phyloP scores from a whole-genome alignment of 1,139 yeast genomes.

The Geotrichum candidum region DNA sequence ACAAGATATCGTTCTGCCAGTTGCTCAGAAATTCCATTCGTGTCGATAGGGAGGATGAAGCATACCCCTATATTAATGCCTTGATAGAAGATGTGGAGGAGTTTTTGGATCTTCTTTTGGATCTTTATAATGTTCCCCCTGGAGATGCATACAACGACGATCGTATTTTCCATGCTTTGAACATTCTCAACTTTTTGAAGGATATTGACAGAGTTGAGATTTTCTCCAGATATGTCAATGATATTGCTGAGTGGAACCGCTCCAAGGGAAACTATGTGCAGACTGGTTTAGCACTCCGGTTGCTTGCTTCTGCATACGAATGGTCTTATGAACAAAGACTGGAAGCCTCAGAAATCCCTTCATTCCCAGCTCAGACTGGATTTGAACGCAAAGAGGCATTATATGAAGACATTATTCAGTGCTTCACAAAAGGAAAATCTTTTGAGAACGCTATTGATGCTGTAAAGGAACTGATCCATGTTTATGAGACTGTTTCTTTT shows the following conservation, averaged over 20 bases:
- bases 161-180: constrained; percentile 71
- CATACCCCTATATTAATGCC: constrained; percentile 46
- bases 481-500: constrained; percentile 66
- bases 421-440: constrained; percentile 65
- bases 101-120: constrained; percentile 60
- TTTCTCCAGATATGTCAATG: constrained; percentile 72
- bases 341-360: constrained; percentile 57
- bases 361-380: constrained; percentile 71
- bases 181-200: constrained; percentile 69
- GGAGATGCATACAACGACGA: constrained; percentile 85
- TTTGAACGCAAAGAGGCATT: constrained; percentile 76
- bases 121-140: constrained; percentile 66
- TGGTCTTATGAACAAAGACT: constrained; percentile 64
- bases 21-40: constrained; percentile 48
- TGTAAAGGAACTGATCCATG: constrained; percentile 69
- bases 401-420: constrained; percentile 63
- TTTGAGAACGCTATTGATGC: constrained; percentile 72
- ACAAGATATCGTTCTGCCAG: constrained; percentile 50
- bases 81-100: constrained; percentile 55
- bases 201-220: constrained; percentile 76
- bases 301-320: constrained; percentile 66
- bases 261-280: constrained; percentile 62
- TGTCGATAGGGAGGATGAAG: constrained; percentile 62
- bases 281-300: constrained; percentile 75
- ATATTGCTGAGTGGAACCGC: constrained; percentile 62